Evolutionary conservation across 768 basidiomycete genomes (phyloP).

Genomic region (Harrya chromipes): DNA sequence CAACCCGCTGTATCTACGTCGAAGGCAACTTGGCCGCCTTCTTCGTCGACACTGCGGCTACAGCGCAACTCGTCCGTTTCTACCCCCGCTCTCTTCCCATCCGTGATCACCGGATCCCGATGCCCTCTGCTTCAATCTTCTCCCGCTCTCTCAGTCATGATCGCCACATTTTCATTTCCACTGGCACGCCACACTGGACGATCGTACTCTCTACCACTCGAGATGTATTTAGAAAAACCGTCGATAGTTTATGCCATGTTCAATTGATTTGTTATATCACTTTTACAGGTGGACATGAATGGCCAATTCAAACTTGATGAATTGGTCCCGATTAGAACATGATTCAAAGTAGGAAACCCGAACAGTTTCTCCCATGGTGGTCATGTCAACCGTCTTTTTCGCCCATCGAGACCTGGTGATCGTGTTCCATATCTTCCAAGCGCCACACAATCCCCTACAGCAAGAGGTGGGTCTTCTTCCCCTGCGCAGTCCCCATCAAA

Average conservation of each 20-base stretch:
- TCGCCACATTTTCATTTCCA: slow-evolving; percentile 13
- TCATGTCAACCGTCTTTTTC: slow-evolving; percentile 16
- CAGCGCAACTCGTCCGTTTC: slow-evolving; percentile 2
- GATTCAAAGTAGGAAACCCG: too few species aligned
- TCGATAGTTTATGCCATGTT: too few species aligned
- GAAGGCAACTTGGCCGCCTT: neutral
- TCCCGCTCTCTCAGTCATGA: slow-evolving; percentile 3
- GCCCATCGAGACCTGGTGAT: slow-evolving; percentile 1
- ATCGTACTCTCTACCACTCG: neutral
- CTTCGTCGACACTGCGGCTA: slow-evolving; percentile 5
- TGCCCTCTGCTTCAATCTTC: neutral
- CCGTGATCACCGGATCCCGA: slow-evolving; percentile 2
- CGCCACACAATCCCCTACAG: slow-evolving; percentile 9
- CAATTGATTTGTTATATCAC: too few species aligned
- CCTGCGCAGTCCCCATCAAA: slow-evolving; percentile 8
- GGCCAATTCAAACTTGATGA: too few species aligned
- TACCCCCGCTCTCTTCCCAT: slow-evolving; percentile 1
- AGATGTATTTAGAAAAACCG: too few species aligned
- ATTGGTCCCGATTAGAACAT: too few species aligned
- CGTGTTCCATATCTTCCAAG: neutral
- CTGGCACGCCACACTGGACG: slow-evolving; percentile 5
- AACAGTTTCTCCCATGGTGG: slow-evolving; percentile 9
- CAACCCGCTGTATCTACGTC: slow-evolving; percentile 6
- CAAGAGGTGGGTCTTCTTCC: neutral
- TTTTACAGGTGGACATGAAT: too few species aligned